Base-by-base conservation (phyloP, 2,329 filamentous ascomycete species). In the Metarhizium anisopliae region DNA sequence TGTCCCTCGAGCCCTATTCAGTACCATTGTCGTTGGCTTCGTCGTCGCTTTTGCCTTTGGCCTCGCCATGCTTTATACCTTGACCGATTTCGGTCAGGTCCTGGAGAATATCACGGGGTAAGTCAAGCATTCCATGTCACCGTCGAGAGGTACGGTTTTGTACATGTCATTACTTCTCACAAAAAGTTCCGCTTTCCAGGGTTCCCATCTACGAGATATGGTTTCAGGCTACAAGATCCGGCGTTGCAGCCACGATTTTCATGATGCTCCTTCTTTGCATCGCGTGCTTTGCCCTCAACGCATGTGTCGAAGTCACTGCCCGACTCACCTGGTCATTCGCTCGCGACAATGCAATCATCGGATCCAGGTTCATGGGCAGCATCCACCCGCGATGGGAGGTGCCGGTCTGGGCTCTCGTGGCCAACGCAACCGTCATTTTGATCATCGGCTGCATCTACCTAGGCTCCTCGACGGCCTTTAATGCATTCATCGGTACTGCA, bases 401-500 rank as follows among this genome's bases (percentile, higher is more conserved):
- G 73, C 58, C 70, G 75, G 11, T 79, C 77, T 55, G 82, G 83
- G 0, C 75, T 82, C 25, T 25, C 25, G 25, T 25, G 25, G 25
- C 25, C 58, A 78, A 80, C 59, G 78, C 82, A 0, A 83, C 80
- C 0, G 49, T 40, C 32, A 52, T 58, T 10, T 73, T 74, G 55
- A 80, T 80, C 20, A 70, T 85, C 0, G 81, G 80, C 0, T 73
- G 72, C 55, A 81, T 85, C 51, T 84, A 84, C 61, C 74, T 85
- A 8, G 81, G 77, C 10, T 78, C 72, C 47, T 73, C 71, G 1
- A 81, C 79, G 0, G 82, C 82, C 0, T 85, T 85, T 68, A 75
- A 76, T 29, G 82, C 81, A 0, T 77, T 85, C 47, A 76, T 84
- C 4, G 80, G 79, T 78, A 74, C 0, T 84, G 54, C 49, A 54